phyloP scores from a whole-genome alignment of 2,329 filamentous ascomycete genomes.

The Leptographium radiaticola region DNA sequence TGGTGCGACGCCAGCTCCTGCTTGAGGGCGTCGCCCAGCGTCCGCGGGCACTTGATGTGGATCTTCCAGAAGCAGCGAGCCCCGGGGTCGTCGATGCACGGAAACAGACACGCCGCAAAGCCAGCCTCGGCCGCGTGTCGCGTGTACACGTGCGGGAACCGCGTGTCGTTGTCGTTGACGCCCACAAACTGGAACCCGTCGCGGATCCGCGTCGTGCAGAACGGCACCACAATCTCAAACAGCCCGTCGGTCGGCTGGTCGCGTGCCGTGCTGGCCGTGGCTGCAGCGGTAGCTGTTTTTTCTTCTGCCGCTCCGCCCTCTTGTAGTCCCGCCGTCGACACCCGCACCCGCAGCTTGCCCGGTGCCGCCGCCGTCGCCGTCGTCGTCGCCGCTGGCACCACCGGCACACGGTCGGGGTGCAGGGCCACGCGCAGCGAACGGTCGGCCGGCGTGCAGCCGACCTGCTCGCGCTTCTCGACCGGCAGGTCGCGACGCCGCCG shows the following conservation, averaged over 20 bases:
- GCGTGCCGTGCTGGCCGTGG: neutral
- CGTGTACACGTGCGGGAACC: conserved; percentile 88
- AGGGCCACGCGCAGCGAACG: conserved; percentile 32
- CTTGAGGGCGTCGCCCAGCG: conserved; percentile 63
- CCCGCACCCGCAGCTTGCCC: conserved; percentile 8
- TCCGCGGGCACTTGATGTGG: conserved; percentile 73
- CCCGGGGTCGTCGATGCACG: conserved; percentile 77
- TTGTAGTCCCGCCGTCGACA: conserved; percentile 3
- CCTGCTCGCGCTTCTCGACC: conserved; percentile 39
- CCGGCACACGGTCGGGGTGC: conserved; percentile 16
- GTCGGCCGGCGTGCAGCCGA: conserved; percentile 43
- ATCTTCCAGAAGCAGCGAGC: conserved; percentile 73
- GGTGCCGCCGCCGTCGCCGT: neutral
- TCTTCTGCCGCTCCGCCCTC: neutral
- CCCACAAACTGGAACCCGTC: conserved; percentile 91
- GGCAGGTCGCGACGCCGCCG: conserved; percentile 39
- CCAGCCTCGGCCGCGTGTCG: conserved; percentile 68
- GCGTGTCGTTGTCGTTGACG: conserved; percentile 60
- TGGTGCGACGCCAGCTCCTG: conserved; percentile 31
- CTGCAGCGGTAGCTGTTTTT: neutral
- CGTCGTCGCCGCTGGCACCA: no score
- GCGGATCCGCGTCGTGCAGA: conserved; percentile 58
- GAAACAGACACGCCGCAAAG: conserved; percentile 75
- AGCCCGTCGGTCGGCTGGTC: conserved; percentile 11
- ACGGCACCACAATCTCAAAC: conserved; percentile 52